Percentiles rank a stretch among this genome's conserved stretches.
Conservation (phyloP, 768 basidiomycete genomes). For the Clitopilus passeckerianus region DNA sequence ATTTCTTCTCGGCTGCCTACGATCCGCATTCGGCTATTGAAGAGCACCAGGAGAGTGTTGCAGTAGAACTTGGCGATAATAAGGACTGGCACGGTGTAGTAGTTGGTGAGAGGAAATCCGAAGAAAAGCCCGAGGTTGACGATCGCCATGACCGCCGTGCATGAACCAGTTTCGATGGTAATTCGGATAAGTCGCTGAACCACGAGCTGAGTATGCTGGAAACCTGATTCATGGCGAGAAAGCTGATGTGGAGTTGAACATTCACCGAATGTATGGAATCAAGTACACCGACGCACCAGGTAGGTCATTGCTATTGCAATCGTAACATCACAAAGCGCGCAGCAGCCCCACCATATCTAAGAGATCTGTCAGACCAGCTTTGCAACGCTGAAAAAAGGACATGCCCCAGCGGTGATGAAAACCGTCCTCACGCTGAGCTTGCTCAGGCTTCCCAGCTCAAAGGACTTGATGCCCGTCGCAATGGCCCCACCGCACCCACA, state of each 20-base stretch:
- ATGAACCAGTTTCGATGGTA: slow-evolving; percentile 20
- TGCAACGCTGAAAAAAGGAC: background rate
- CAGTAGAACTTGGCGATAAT: slow-evolving; percentile 24
- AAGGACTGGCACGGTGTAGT: slow-evolving; percentile 17
- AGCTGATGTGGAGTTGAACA: slow-evolving; percentile 7
- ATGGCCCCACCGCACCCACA: slow-evolving; percentile 13
- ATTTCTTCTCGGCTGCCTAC: slow-evolving; percentile 14
- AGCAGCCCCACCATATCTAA: slow-evolving; percentile 18
- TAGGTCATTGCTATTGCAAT: slow-evolving; percentile 22
- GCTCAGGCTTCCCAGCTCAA: slow-evolving; percentile 14
- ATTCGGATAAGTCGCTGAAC: slow-evolving; percentile 18
- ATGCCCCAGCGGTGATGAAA: slow-evolving; percentile 14
- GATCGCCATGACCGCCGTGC: slow-evolving; percentile 20
- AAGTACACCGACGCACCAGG: slow-evolving; percentile 12
- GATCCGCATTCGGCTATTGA: slow-evolving; percentile 22
- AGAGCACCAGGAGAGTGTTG: slow-evolving; percentile 22
- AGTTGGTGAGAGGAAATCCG: slow-evolving; percentile 17
- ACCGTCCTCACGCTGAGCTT: slow-evolving; percentile 11
- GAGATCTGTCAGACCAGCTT: background rate
- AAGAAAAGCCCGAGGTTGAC: slow-evolving; percentile 20
- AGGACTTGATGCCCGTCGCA: slow-evolving; percentile 15
- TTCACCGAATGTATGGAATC: background rate
- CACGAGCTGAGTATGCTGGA: slow-evolving; percentile 16
- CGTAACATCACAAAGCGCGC: slow-evolving; percentile 20
- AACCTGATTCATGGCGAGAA: slow-evolving; percentile 16